Evolutionary conservation across 345 rosid genomes (phyloP).

Genomic region (Excoecaria agallocha): DNA sequence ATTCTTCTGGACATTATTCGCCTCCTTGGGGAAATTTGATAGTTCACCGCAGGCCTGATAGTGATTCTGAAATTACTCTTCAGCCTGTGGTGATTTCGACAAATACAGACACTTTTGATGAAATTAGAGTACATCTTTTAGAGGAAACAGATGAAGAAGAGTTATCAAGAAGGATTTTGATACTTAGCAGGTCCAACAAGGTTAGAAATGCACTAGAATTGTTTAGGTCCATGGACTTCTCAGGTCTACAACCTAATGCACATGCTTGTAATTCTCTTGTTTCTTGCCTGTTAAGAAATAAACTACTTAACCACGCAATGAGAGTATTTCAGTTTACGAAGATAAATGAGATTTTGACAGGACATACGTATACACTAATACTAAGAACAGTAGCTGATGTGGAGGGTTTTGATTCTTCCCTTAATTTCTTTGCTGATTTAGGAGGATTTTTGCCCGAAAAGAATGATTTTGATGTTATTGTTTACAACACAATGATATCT

Average conservation of each 20-base stretch:
- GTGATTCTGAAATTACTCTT: conserved; percentile 17
- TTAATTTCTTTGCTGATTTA: conserved; percentile 48
- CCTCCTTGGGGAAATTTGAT: conserved; percentile 37
- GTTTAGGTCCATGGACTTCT: conserved; percentile 54
- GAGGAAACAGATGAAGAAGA: conserved; percentile 65
- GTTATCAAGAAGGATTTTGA: conserved; percentile 60
- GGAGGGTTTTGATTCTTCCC: conserved; percentile 53
- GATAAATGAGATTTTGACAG: conserved; percentile 42
- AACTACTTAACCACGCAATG: conserved; percentile 42
- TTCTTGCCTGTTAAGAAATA: conserved; percentile 59
- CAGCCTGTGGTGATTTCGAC: conserved; percentile 9
- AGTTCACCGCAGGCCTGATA: conserved; percentile 8
- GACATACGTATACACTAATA: conserved; percentile 63
- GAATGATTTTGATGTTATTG: conserved; percentile 51
- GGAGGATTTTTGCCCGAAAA: conserved; percentile 37
- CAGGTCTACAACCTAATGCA: conserved; percentile 42
- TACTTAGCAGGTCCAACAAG: conserved; percentile 73
- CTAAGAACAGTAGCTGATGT: conserved; percentile 59
- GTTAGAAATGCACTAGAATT: conserved; percentile 62
- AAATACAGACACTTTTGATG: conserved; percentile 6
- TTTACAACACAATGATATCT: conserved; percentile 73
- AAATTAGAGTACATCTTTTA: conserved; percentile 43
- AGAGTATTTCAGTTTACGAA: conserved; percentile 54
- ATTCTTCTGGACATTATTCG: conserved; percentile 1
- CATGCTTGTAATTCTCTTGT: conserved; percentile 76